Evolutionary conservation across 1,284 basidiomycete species (phyloP).

Genomic region (Trichosporon sp.): DNA sequence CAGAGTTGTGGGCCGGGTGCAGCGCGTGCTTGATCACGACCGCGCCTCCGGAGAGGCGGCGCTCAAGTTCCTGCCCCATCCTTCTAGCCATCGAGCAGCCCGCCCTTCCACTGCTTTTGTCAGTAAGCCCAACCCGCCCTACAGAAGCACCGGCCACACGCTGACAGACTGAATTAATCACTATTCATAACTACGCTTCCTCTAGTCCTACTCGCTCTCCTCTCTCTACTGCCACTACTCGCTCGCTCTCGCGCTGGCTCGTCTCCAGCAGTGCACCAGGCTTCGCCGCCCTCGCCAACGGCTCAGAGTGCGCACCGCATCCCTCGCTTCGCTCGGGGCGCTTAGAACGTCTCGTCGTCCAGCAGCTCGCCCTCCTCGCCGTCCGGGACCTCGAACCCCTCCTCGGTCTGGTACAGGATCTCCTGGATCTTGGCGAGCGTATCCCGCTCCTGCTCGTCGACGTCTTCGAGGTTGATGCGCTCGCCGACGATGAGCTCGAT

Average conservation of each 20-base stretch:
- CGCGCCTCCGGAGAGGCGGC: no score
- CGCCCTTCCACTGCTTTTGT: no score
- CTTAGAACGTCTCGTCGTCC: conserved; percentile 25
- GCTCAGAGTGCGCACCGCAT: no score
- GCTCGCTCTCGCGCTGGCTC: background rate
- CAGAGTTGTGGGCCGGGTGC: background rate
- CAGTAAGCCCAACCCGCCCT: no score
- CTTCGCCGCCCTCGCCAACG: background rate
- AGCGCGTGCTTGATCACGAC: no score
- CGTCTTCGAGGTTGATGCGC: conserved; percentile 61
- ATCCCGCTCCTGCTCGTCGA: conserved; percentile 61
- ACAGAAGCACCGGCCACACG: no score
- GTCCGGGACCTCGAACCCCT: conserved; percentile 66
- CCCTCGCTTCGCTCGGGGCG: background rate
- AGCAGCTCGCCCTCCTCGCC: conserved; percentile 18
- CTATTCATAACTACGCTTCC: background rate
- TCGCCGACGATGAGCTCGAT: conserved; percentile 90
- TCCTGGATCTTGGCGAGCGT: conserved; percentile 81
- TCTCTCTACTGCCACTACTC: background rate
- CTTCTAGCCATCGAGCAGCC: no score
- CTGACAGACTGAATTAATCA: background rate
- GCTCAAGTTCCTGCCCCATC: no score
- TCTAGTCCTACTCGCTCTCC: background rate
- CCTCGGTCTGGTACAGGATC: conserved; percentile 93
- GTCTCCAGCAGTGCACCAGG: background rate